phyloP scores from a whole-genome alignment of 2,329 filamentous ascomycete species.

The Emericellopsis atlantica region DNA sequence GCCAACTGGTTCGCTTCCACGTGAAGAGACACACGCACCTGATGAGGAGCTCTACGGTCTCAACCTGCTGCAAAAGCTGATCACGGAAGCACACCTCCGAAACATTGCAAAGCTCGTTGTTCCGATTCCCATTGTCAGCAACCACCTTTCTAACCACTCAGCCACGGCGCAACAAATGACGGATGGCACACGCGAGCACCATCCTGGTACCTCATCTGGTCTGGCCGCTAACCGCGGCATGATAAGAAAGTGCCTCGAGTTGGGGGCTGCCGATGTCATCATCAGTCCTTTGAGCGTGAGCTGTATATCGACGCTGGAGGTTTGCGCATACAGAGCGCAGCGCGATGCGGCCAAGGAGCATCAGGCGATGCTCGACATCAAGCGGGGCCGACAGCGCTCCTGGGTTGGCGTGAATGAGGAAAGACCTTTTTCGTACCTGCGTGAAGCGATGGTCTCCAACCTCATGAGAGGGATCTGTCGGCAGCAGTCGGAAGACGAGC shows the following conservation, averaged over 20 bases:
- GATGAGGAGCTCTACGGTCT: conserved; percentile 42
- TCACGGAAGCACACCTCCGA: conserved; percentile 43
- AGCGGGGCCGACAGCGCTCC: conserved; percentile 69
- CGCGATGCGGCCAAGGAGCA: conserved; percentile 66
- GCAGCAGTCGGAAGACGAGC: conserved; percentile 47
- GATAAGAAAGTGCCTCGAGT: conserved; percentile 65
- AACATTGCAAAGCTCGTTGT: conserved; percentile 44
- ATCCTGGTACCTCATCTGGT: conserved; percentile 9
- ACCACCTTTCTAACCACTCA: conserved; percentile 14
- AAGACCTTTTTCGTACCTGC: conserved; percentile 77
- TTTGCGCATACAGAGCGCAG: conserved; percentile 74
- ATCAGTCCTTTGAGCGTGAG: conserved; percentile 65
- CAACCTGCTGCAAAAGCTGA: conserved; percentile 39
- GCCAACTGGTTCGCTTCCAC: background rate
- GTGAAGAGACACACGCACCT: conserved; percentile 19
- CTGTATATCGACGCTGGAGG: conserved; percentile 61
- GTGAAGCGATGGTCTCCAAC: conserved; percentile 87
- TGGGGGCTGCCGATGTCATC: conserved; percentile 78
- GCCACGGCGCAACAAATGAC: conserved; percentile 18
- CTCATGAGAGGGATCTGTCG: conserved; percentile 85
- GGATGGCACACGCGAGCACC: conserved; percentile 23
- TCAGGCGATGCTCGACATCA: conserved; percentile 56
- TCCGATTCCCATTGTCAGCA: conserved; percentile 39
- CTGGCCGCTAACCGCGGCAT: conserved; percentile 22
- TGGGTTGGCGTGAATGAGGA: conserved; percentile 84